Base-by-base conservation (phyloP, 2,329 filamentous ascomycete genomes). In the Truncatella angustata region DNA sequence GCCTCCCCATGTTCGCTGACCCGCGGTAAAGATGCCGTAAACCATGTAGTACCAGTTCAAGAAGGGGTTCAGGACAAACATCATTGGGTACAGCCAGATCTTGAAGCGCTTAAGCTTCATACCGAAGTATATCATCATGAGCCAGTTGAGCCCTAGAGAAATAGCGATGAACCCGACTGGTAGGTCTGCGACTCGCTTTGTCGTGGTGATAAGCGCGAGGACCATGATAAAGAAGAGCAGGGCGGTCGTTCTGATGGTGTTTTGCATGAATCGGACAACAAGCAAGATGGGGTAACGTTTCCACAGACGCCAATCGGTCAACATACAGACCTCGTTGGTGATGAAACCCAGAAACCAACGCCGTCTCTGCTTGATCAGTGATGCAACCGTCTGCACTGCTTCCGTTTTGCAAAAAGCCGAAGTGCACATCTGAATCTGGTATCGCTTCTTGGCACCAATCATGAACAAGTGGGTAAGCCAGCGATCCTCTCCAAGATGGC, bases 11-110 rank as follows among this genome's bases (percentile, higher is more conserved):
- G 93, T 97, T 58, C 93, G 82, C 68, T 96, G 91, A 18, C 92
- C 91, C 26, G 92, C 91, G 1, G 93, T 97, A 70, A 96, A 94
- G 60, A 96, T 95, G 40, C 91, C 92, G 68, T 97, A 96, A 2
- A 96, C 88, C 88, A 97, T 96, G 74, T 97, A 97, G 53, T 91
- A 82, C 93, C 93, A 97, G 71, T 97, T 97, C 79, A 97, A 92
- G 66, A 97, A 95, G 1, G 94, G 93, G 65, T 97, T 97, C 57
- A 97, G 70, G 43, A 96, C 73, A 67, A 97, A 97, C 91, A 97
- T 97, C 56, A 97, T 63, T 0, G 93, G 93, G 66, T 97, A 97
- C 5, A 97, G 77, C 87, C 90, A 93, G 56, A 95, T 88, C 76
- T 99, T 97, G 76, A 87, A 97, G 10, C 94, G 83, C 55, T 87